Base-by-base conservation (phyloP, 345 rosid genomes). In the Hevea brasiliensis region DNA sequence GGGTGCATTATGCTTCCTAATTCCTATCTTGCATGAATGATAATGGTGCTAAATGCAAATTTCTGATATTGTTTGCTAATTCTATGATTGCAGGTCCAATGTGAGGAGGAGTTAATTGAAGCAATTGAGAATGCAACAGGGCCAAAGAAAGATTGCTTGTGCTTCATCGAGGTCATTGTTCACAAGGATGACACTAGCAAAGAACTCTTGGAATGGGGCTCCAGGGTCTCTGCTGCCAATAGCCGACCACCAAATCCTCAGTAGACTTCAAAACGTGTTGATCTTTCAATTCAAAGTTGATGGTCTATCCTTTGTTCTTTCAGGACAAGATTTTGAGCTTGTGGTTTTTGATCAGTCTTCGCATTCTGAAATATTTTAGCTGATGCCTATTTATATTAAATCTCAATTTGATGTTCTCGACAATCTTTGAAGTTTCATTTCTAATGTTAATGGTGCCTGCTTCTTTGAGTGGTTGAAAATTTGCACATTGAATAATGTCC, bases 101-200 rank as follows among this genome's bases (percentile, higher is more conserved):
- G 82, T 1, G 94, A 89, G 87, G 89, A 91, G 61, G 92, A 91
- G 58, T 86, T 91, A 4, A 61, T 83, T 1, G 80, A 87, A 81
- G 92, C 97, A 2, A 89, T 89, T 14, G 73, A 76, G 74, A 77
- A 71, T 0, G 97, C 89, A 1, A 87, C 79, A 0, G 92, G 89
- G 41, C 72, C 84, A 10, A 83, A 89, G 77, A 84, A 87, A 76
- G 97, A 91, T 26, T 63, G 86, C 76, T 73, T 91, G 54, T 91
- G 97, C 85, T 91, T 91, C 87, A 86, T 91, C 35, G 94, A 91
- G 77, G 87, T 91, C 70, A 85, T 86, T 41, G 85, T 54, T 75
- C 97, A 91, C 87, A 89, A 87, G 77, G 97, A 91, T 73, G 97
- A 89, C 72, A 89, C 94, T 2, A 91, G 97, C 87, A 91, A 89